A percentile compares a stretch with the other conserved stretches of the same genome.
Evolutionary conservation across 1,139 yeast species (phyloP).

Genomic region (Nakaseomyces glabratus): DNA sequence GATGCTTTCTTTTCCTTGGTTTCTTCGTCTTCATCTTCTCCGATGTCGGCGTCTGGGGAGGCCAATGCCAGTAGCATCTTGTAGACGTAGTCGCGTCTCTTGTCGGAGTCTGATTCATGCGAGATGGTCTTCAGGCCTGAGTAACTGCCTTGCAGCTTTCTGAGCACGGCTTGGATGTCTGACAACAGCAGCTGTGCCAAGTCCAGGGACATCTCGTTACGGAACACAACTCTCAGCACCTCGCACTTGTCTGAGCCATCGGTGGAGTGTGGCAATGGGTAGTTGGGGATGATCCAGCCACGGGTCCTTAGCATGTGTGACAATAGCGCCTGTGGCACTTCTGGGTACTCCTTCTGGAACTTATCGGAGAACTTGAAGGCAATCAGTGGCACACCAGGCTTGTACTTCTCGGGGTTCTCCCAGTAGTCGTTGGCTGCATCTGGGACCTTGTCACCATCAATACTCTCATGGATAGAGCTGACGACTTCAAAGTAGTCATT

Average conservation of each 20-base stretch:
- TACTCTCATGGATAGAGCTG: constrained; percentile 64
- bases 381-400: constrained; percentile 83
- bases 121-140: constrained; percentile 22
- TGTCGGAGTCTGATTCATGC: constrained; percentile 8
- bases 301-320: constrained; percentile 66
- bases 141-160: constrained; percentile 43
- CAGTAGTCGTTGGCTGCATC: constrained; percentile 17
- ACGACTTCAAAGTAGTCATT: constrained; percentile 63
- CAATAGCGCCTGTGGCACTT: constrained; percentile 74
- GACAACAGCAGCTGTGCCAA: constrained; percentile 62
- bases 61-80: constrained; percentile 21
- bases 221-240: constrained; percentile 76
- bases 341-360: constrained; percentile 55
- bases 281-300: constrained; percentile 87
- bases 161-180: constrained; percentile 51
- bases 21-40: constrained; percentile 9
- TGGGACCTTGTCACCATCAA: constrained; percentile 16
- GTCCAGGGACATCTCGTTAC: constrained; percentile 62
- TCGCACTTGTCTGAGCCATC: constrained; percentile 39
- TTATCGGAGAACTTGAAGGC: constrained; percentile 65
- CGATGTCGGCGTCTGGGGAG: constrained; percentile 17
- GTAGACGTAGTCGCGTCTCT: constrained; percentile 16
- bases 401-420: constrained; percentile 33
- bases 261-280: constrained; percentile 62
- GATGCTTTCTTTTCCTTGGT: constrained; percentile 4